Percentiles rank a stretch among this genome's conserved stretches.
Conservation (phyloP, 148 eudicot species). For the Amaranthus palmeri region DNA sequence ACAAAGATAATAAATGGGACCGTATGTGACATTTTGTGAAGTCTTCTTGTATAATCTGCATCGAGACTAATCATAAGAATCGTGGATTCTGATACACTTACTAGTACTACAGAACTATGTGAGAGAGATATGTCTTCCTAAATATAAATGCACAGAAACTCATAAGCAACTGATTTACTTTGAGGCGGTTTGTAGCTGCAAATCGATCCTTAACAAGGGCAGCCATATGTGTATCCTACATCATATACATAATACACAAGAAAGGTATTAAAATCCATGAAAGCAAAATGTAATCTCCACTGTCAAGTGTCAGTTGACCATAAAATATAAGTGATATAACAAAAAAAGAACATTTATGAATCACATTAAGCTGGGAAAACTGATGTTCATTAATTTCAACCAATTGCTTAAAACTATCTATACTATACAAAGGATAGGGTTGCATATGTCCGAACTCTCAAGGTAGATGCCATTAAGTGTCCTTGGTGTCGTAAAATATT, state of each 20-base stretch:
- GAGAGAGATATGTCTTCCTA: background rate
- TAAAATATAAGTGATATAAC: background rate
- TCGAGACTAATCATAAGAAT: background rate
- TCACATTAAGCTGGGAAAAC: too few relatives aligned
- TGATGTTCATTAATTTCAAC: too few relatives aligned
- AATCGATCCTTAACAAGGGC: constrained; percentile 73
- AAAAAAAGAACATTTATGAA: background rate
- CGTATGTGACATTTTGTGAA: constrained; percentile 74
- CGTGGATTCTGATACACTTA: background rate
- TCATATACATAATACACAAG: constrained; percentile 11
- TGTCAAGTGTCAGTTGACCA: background rate
- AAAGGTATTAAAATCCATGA: constrained; percentile 10
- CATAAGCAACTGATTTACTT: constrained; percentile 38
- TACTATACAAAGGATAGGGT: too few relatives aligned
- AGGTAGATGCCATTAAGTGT: too few relatives aligned
- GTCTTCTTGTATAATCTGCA: constrained; percentile 85
- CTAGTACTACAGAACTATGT: background rate
- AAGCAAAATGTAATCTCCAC: background rate
- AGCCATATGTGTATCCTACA: constrained; percentile 90
- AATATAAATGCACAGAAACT: constrained; percentile 1
- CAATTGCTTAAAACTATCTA: too few relatives aligned
- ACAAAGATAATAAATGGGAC: constrained; percentile 57
- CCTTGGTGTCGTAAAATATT: too few relatives aligned
- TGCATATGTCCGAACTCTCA: too few relatives aligned
- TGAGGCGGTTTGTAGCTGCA: constrained; percentile 40